These are phyloP conservation scores for Murraya koenigii DNA, from an alignment of 345 rosid genomes.

Conservation along the genomic window DNA sequence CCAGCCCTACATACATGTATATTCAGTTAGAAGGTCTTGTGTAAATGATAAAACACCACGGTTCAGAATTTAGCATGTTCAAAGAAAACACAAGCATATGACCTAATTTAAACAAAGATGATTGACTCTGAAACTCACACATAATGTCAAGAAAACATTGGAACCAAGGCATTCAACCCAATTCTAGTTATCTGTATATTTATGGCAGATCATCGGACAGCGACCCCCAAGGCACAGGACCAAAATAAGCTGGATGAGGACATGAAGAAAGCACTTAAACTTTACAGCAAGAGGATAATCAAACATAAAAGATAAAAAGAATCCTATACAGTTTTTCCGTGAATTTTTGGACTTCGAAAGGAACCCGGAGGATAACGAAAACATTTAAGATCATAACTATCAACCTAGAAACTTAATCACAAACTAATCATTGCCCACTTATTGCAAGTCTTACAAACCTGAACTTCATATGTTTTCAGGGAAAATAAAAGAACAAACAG, in stretches of 20 bases:
- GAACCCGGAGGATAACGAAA: neutral
- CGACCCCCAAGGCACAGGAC: neutral
- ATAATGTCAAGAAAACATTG: neutral
- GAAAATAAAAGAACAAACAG: neutral
- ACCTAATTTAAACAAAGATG: neutral
- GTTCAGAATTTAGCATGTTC: slow-evolving; percentile 6
- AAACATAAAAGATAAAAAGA: neutral
- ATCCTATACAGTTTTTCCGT: neutral
- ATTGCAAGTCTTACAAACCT: neutral
- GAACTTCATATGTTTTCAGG: neutral
- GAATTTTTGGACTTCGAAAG: neutral
- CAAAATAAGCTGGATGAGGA: neutral
- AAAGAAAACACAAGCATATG: neutral
- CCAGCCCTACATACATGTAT: slow-evolving; percentile 56
- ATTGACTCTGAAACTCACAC: neutral
- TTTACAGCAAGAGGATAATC: neutral
- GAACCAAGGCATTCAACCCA: neutral
- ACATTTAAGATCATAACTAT: neutral
- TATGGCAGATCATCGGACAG: neutral
- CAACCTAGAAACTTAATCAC: neutral
- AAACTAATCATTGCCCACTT: neutral
- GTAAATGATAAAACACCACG: neutral
- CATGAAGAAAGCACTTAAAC: neutral
- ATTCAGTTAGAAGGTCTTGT: slow-evolving; percentile 10
- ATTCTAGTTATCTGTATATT: neutral